Evolutionary conservation across 2,329 filamentous ascomycete species (phyloP).

Genomic region (Colletotrichum lentis): DNA sequence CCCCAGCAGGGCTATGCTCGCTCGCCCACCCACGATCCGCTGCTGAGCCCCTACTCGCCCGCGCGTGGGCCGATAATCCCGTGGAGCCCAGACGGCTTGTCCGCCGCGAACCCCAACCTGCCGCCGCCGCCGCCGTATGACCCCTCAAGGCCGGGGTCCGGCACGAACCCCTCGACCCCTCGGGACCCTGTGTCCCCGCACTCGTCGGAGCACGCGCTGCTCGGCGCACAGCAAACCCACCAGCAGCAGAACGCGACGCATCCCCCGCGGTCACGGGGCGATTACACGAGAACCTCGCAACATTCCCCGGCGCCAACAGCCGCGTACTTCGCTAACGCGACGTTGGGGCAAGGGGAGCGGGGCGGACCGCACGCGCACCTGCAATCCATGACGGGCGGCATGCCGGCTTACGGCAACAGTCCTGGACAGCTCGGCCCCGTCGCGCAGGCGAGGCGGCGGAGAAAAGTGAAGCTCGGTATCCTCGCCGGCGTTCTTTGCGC

Average conservation of each 20-base stretch:
- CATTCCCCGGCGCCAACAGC: constrained; percentile 22
- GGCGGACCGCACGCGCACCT: constrained; percentile 17
- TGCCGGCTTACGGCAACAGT: constrained; percentile 29
- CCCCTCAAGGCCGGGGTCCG: constrained; percentile 20
- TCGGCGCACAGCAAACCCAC: constrained; percentile 14
- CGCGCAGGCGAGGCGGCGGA: constrained; percentile 31
- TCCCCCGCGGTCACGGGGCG: background rate
- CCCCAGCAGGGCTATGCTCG: constrained; percentile 4
- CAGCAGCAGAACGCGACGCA: constrained; percentile 13
- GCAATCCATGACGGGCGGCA: constrained; percentile 35
- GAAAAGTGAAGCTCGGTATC: constrained; percentile 34
- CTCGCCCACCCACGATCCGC: constrained; percentile 22
- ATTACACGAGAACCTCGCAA: background rate
- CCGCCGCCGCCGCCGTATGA: constrained; percentile 38
- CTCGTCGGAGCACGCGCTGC: constrained; percentile 22
- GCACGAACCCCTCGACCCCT: constrained; percentile 19
- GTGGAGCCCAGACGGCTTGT: constrained; percentile 37
- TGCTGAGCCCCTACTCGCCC: constrained; percentile 13
- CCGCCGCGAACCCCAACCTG: constrained; percentile 38
- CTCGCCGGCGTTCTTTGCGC: constrained; percentile 26
- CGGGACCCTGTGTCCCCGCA: constrained; percentile 19
- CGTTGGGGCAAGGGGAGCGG: background rate
- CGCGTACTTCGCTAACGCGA: constrained; percentile 6
- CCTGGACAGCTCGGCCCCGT: constrained; percentile 31
- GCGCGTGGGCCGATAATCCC: constrained; percentile 14